Base-by-base conservation (phyloP, 2,329 filamentous ascomycete genomes). In the Botryotinia globosa region DNA sequence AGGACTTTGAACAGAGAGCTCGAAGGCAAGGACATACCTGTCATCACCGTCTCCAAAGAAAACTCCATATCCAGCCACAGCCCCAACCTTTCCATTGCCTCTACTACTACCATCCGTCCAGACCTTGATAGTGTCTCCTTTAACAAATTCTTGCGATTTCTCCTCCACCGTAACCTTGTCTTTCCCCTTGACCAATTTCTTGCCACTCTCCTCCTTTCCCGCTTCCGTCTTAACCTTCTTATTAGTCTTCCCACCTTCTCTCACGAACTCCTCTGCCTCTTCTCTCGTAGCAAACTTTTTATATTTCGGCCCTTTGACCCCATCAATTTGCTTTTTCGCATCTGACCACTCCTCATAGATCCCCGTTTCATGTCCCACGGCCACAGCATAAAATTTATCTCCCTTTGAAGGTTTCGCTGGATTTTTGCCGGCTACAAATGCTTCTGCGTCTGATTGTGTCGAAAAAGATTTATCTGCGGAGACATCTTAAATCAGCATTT, bases 261-360 rank as follows among this genome's bases (percentile, higher is more conserved):
- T 84, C 67, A 97, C 92, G 80, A 92, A 98, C 32, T 88, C 88
- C 79, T 95, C 89, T 0, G 95, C 95, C 81, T 97, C 94, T 73
- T 85, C 85, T 39, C 87, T 85, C 1, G 88, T 91, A 6, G 83
- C 81, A 76, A 94, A 94, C 74, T 88, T 91, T 81, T 91, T 92
- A 81, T 92, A 89, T 77, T 89, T 89, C 58, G 88, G 88, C 3
- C 89, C 90, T 77, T 91, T 91, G 79, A 90, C 91, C 3, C 91
- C 93, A 45, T 85, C 88, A 74, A 96, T 93, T 75, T 95, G 92
- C 75, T 89, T 85, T 74, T 91, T 86, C 18, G 92, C 93, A 59
- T 90, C 88, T 20, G 87, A 82, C 94, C 94, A 91, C 72, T 89
- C 85, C 2, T 83, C 85, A 79, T 89, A 91, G 44, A 91, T 87